phyloP scores from a whole-genome alignment of 768 basidiomycete genomes.

The Podaxis rugospora region DNA sequence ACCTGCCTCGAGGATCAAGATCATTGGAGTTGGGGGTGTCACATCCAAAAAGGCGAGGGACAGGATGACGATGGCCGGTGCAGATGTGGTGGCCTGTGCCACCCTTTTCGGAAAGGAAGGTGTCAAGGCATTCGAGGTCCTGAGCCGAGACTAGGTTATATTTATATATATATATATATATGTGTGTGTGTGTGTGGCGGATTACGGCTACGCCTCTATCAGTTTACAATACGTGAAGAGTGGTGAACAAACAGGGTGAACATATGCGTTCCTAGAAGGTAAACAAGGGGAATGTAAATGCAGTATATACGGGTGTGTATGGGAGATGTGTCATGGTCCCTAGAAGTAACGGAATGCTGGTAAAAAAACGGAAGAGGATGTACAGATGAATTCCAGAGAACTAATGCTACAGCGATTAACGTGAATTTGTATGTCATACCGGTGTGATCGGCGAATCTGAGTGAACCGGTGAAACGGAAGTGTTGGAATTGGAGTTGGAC shows the following conservation, averaged over 20 bases:
- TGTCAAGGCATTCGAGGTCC: slow-evolving; percentile 45
- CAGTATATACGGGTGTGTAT: not conserved
- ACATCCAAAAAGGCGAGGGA: slow-evolving; percentile 51
- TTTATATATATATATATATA: not conserved
- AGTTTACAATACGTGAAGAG: slow-evolving; percentile 2
- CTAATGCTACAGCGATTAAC: slow-evolving; percentile 10
- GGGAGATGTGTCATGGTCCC: slow-evolving; percentile 1
- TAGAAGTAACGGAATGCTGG: not conserved
- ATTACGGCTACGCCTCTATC: not conserved
- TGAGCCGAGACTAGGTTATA: slow-evolving; percentile 15
- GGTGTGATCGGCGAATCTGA: slow-evolving; percentile 8
- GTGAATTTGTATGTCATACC: slow-evolving; percentile 6
- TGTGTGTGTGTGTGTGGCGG: not conserved
- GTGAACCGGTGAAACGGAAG: slow-evolving; percentile 4
- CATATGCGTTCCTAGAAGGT: not conserved
- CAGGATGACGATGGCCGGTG: slow-evolving; percentile 76
- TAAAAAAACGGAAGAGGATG: not conserved
- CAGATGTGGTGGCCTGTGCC: slow-evolving; percentile 61
- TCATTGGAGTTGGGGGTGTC: slow-evolving; percentile 86
- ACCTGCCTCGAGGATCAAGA: slow-evolving; percentile 35
- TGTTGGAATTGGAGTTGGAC: slow-evolving; percentile 3
- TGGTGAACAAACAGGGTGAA: not conserved
- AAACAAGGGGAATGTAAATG: slow-evolving; percentile 3
- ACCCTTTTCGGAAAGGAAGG: slow-evolving; percentile 52
- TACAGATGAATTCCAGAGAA: slow-evolving; percentile 1